Conservation (phyloP, 2,329 filamentous ascomycete species). For the Grosmannia huntii region DNA sequence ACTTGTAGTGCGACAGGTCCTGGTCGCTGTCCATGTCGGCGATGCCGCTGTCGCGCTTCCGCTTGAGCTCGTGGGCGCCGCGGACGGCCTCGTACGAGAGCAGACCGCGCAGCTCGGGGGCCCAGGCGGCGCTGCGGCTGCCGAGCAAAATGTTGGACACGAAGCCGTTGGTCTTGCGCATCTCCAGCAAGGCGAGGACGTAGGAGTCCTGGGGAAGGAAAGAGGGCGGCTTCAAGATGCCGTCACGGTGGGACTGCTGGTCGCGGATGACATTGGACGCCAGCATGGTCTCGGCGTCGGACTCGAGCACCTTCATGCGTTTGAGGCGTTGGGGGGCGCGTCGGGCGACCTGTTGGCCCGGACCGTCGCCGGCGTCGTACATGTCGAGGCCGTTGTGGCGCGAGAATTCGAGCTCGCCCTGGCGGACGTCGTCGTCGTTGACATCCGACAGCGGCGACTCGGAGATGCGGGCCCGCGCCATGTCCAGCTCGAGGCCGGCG, state of each 20-base stretch:
- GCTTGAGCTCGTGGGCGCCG: constrained; percentile 67
- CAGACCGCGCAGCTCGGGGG: constrained; percentile 83
- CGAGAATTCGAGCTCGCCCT: constrained; percentile 45
- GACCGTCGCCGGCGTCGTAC: constrained; percentile 47
- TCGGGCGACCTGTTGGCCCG: constrained; percentile 46
- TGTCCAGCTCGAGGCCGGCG: constrained; percentile 28
- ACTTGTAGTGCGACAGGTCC: constrained; percentile 50
- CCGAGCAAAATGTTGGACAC: constrained; percentile 78
- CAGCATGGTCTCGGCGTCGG: constrained; percentile 72
- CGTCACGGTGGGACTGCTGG: constrained; percentile 73
- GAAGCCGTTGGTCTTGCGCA: constrained; percentile 85
- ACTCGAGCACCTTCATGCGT: constrained; percentile 67
- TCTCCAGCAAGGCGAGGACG: constrained; percentile 74
- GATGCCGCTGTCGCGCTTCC: constrained; percentile 82
- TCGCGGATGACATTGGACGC: constrained; percentile 68
- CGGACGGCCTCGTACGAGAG: constrained; percentile 72
- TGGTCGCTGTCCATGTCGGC: constrained; percentile 63
- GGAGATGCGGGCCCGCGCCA: constrained; percentile 48
- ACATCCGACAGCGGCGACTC: constrained; percentile 61
- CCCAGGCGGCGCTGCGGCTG: constrained; percentile 67
- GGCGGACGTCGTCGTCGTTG: constrained; percentile 47
- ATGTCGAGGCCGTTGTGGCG: constrained; percentile 40
- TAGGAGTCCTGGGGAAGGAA: constrained; percentile 83
- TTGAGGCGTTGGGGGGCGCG: constrained; percentile 59
- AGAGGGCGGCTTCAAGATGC: constrained; percentile 69